Conservation (phyloP, 805 yeast genomes). For the Cyberlindnera americana region DNA sequence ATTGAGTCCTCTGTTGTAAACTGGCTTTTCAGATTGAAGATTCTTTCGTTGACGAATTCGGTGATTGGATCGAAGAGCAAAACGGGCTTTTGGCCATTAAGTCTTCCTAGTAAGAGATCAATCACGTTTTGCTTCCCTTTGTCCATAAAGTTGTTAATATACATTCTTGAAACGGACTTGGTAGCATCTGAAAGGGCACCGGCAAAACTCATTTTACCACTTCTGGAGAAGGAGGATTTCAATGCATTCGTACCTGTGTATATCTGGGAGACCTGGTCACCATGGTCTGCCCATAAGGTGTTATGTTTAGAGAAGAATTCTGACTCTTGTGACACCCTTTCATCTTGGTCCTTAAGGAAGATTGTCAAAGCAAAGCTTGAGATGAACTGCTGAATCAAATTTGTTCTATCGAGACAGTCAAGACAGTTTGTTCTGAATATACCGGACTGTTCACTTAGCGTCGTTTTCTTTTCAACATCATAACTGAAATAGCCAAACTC, state of each 20-base stretch:
- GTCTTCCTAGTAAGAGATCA: constrained; percentile 55
- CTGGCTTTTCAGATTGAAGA: constrained; percentile 36
- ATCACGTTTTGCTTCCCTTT: constrained; percentile 77
- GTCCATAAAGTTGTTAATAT: constrained; percentile 94
- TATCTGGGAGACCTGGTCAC: constrained; percentile 92
- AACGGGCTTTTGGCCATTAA: constrained; percentile 51
- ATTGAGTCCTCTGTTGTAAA: constrained; percentile 58
- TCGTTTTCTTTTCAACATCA: constrained; percentile 52
- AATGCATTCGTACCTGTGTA: constrained; percentile 98
- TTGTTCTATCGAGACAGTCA: constrained; percentile 93
- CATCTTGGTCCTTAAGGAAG: constrained; percentile 41
- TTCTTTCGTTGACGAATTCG: constrained; percentile 60
- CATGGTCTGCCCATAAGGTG: constrained; percentile 96
- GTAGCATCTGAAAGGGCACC: constrained; percentile 98
- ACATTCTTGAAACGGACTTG: constrained; percentile 90
- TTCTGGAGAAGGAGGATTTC: constrained; percentile 89
- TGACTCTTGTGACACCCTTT: constrained; percentile 36
- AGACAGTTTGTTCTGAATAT: constrained; percentile 90
- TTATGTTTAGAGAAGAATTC: constrained; percentile 49
- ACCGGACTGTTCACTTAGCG: constrained; percentile 76
- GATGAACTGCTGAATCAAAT: constrained; percentile 80
- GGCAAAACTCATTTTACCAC: constrained; percentile 94
- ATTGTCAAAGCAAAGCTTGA: constrained; percentile 67
- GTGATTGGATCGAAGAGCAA: constrained; percentile 77
- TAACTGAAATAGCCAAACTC: constrained; percentile 81